Percentiles rank a stretch among this genome's conserved stretches.
Conservation (phyloP, 2,329 filamentous ascomycete species). For the Colletotrichum sp. region DNA sequence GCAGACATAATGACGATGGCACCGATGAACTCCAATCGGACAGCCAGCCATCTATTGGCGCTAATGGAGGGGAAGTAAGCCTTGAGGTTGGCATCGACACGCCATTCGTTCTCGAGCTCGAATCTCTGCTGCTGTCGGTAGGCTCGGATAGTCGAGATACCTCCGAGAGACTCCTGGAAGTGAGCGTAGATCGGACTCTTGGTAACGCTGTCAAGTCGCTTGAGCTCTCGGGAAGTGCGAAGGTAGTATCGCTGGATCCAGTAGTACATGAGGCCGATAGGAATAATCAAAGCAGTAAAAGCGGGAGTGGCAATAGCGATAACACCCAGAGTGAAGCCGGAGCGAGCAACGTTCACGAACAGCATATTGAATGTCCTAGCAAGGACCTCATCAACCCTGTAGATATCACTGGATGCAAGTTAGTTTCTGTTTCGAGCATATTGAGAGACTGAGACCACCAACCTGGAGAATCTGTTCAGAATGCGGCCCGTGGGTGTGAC, state of each 20-base stretch:
- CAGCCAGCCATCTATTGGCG: slow-evolving; percentile 91
- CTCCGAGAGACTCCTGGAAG: slow-evolving; percentile 95
- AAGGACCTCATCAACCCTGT: slow-evolving; percentile 88
- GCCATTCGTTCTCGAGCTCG: slow-evolving; percentile 93
- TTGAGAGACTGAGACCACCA: slow-evolving; percentile 34
- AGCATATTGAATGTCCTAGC: slow-evolving; percentile 98
- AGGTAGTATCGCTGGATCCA: slow-evolving; percentile 98
- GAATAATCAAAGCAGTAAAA: slow-evolving; percentile 82
- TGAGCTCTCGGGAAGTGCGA: slow-evolving; percentile 92
- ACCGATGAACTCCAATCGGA: slow-evolving; percentile 94
- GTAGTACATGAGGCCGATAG: slow-evolving; percentile 80
- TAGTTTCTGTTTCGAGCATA: background rate
- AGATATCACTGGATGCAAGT: slow-evolving; percentile 64
- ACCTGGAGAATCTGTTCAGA: slow-evolving; percentile 94
- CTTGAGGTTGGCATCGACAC: slow-evolving; percentile 90
- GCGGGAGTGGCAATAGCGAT: slow-evolving; percentile 82
- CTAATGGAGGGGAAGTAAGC: slow-evolving; percentile 97
- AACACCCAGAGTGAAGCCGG: slow-evolving; percentile 83
- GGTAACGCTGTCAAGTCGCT: slow-evolving; percentile 93
- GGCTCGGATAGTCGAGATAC: slow-evolving; percentile 92
- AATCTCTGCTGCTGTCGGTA: slow-evolving; percentile 91
- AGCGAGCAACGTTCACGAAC: slow-evolving; percentile 76
- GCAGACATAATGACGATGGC: slow-evolving; percentile 90
- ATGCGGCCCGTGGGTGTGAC: slow-evolving; percentile 96
- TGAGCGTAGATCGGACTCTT: slow-evolving; percentile 97